phyloP scores from a whole-genome alignment of 805 yeast genomes.

The Scheffersomyces amazonensis region DNA sequence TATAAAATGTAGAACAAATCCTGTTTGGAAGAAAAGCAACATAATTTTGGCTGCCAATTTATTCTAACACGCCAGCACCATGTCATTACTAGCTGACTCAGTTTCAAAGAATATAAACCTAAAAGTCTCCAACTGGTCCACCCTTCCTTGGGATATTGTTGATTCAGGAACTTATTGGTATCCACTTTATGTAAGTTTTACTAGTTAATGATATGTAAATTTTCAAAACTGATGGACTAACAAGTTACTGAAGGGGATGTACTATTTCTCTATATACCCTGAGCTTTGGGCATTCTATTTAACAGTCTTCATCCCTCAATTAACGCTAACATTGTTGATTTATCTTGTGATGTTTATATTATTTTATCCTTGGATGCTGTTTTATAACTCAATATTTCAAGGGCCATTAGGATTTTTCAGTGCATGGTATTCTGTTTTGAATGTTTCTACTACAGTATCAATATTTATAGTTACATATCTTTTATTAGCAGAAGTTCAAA shows the following conservation, averaged over 20 bases:
- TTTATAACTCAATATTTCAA: constrained; percentile 36
- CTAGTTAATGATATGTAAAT: no score
- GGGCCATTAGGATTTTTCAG: constrained; percentile 52
- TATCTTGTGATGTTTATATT: constrained; percentile 32
- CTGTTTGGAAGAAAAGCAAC: no score
- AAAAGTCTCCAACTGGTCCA: constrained; percentile 1
- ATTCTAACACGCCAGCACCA: not conserved
- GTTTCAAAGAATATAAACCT: not conserved
- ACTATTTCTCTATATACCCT: constrained; percentile 38
- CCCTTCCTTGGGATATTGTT: constrained; percentile 8
- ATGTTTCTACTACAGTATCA: constrained; percentile 41
- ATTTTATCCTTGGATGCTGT: constrained; percentile 45
- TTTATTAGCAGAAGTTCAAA: constrained; percentile 48
- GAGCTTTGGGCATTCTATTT: constrained; percentile 46
- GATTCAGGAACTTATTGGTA: constrained; percentile 18
- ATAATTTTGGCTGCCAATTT: not conserved
- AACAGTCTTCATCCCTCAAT: constrained; percentile 45
- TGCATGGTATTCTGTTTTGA: constrained; percentile 44
- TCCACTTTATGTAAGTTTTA: constrained; percentile 19
- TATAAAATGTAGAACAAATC: no score
- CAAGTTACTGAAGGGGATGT: constrained; percentile 28
- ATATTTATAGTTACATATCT: constrained; percentile 38
- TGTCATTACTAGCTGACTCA: not conserved
- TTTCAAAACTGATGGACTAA: no score
- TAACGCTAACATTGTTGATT: constrained; percentile 34